phyloP scores from a whole-genome alignment of 176 grass and related monocot species.

The Avena insularis region DNA sequence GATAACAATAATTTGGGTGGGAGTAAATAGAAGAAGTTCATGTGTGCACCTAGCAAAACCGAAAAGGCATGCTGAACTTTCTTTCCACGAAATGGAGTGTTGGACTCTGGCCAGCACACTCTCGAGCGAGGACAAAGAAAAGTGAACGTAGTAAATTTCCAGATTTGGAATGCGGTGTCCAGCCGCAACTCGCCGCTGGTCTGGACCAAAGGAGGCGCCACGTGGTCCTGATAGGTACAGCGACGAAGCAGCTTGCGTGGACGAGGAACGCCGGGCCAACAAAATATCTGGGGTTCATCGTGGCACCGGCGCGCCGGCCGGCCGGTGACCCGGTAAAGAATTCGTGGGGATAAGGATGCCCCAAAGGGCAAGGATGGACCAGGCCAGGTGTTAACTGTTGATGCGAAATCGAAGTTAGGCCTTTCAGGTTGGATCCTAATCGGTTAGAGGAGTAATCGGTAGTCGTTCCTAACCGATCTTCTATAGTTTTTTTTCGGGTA shows the following conservation, averaged over 20 bases:
- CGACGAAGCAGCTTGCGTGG: slow-evolving; percentile 4
- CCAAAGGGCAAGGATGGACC: neutral
- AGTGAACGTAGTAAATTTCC: slow-evolving; percentile 15
- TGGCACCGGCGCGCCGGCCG: neutral
- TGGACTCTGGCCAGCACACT: neutral
- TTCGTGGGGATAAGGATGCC: neutral
- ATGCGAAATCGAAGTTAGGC: too few relatives aligned
- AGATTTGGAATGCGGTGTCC: slow-evolving; percentile 16
- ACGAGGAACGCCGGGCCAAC: neutral
- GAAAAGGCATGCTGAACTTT: neutral
- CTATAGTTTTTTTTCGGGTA: too few relatives aligned
- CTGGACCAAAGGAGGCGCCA: neutral
- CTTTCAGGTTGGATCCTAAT: too few relatives aligned
- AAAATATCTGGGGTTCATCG: neutral
- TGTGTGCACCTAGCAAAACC: neutral
- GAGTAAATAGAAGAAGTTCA: too few relatives aligned
- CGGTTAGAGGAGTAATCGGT: too few relatives aligned
- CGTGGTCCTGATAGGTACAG: neutral
- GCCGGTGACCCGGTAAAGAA: neutral
- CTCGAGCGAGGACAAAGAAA: neutral
- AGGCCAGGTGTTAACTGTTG: too few relatives aligned
- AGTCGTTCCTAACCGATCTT: too few relatives aligned
- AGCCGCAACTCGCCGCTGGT: neutral
- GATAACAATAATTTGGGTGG: too few relatives aligned
- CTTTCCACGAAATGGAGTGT: neutral